phyloP scores from a whole-genome alignment of 257 asterid species.

The Sherardia arvensis region DNA sequence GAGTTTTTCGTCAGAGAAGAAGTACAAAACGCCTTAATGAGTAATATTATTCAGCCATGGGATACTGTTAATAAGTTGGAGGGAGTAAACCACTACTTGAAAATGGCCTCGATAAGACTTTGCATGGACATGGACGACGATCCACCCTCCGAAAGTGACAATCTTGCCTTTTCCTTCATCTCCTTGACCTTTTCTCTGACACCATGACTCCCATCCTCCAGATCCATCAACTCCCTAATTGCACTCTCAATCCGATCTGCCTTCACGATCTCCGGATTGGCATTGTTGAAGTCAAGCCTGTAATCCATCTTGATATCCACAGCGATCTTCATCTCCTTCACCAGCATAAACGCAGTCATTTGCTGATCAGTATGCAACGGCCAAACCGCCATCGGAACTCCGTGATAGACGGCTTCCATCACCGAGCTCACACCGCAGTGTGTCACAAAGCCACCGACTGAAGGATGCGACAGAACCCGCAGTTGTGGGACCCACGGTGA shows the following conservation, averaged over 20 bases:
- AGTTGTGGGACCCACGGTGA: slow-evolving; percentile 6
- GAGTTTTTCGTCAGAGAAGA: too few species aligned
- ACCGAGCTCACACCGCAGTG: background rate
- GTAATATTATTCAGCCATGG: too few species aligned
- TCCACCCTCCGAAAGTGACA: slow-evolving; percentile 1
- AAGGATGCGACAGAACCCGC: background rate
- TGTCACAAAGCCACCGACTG: background rate
- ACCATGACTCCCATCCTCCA: background rate
- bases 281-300: background rate
- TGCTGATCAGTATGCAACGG: background rate
- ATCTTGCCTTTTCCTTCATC: slow-evolving; percentile 3
- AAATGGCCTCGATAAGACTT: background rate
- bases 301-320: slow-evolving; percentile 5
- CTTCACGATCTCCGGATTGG: slow-evolving; percentile 24
- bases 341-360: slow-evolving; percentile 1
- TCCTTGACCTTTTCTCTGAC: slow-evolving; percentile 3
- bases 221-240: slow-evolving; percentile 28
- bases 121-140: background rate
- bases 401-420: background rate
- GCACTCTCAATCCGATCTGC: slow-evolving; percentile 30
- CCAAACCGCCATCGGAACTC: slow-evolving; percentile 2
- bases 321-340: background rate
- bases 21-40: too few species aligned
- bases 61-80: too few species aligned
- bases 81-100: background rate